Evolutionary conservation across 2,329 filamentous ascomycete genomes (phyloP).

Genomic region (Blastomyces silverae): DNA sequence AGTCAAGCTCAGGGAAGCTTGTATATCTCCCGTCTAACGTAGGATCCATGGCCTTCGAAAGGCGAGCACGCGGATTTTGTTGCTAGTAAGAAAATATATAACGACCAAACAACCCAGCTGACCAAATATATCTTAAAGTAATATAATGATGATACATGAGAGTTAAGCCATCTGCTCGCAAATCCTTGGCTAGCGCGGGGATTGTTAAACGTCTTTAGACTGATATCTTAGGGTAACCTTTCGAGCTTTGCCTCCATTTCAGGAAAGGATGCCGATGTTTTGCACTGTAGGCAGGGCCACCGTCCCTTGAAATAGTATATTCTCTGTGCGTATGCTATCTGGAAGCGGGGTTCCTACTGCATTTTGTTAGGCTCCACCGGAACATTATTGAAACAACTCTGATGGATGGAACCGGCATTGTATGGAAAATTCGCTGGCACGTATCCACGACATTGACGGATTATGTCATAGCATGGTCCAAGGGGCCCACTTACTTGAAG

Average conservation of each 20-base stretch:
- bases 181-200: slow-evolving; percentile 10
- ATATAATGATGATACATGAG: neutral
- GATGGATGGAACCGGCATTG: neutral
- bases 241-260: neutral
- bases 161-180: neutral
- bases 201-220: neutral
- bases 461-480: neutral
- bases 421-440: neutral
- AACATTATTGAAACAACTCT: neutral
- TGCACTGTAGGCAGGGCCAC: neutral
- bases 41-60: neutral
- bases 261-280: no score
- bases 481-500: neutral
- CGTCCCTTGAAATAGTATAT: neutral
- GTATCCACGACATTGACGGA: neutral
- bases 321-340: neutral
- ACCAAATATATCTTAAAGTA: neutral
- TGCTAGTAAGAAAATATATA: neutral
- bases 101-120: neutral
- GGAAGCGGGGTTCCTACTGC: neutral
- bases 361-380: neutral
- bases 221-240: neutral
- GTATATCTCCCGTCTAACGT: slow-evolving; percentile 16
- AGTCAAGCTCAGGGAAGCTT: slow-evolving; percentile 21
- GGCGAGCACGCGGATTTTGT: neutral